Evolutionary conservation across 768 basidiomycete genomes (phyloP).

Genomic region (Psilocybe tampanensis): DNA sequence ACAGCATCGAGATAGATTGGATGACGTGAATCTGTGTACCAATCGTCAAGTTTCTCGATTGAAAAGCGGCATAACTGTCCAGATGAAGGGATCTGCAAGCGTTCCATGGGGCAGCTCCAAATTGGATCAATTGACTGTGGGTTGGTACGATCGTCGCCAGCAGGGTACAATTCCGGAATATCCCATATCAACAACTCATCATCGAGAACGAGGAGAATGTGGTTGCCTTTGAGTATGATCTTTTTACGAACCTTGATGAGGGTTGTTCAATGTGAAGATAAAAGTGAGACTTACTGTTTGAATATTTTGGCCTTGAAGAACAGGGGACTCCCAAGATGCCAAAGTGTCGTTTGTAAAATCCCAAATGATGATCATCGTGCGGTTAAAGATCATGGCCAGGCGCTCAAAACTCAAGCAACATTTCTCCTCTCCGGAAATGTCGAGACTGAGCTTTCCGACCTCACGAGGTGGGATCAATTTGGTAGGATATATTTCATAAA

Average conservation of each 20-base stretch:
- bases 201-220: not conserved
- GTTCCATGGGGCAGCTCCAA: too few relatives aligned
- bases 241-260: not conserved
- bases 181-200: not conserved
- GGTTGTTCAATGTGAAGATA: not conserved
- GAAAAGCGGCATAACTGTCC: not conserved
- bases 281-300: not conserved
- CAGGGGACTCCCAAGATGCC: not conserved
- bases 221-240: not conserved
- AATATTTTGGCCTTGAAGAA: not conserved
- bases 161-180: not conserved
- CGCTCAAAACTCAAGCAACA: not conserved
- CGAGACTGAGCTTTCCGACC: not conserved
- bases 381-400: not conserved
- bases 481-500: not conserved
- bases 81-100: not conserved
- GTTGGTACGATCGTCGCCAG: not conserved
- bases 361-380: not conserved
- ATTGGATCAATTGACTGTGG: too few relatives aligned
- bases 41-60: not conserved
- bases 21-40: not conserved
- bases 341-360: not conserved
- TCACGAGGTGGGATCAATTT: not conserved
- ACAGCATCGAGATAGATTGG: not conserved
- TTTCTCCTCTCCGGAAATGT: not conserved